Evolutionary conservation across 345 rosid species (phyloP).

Genomic region (Luvunga scandens): DNA sequence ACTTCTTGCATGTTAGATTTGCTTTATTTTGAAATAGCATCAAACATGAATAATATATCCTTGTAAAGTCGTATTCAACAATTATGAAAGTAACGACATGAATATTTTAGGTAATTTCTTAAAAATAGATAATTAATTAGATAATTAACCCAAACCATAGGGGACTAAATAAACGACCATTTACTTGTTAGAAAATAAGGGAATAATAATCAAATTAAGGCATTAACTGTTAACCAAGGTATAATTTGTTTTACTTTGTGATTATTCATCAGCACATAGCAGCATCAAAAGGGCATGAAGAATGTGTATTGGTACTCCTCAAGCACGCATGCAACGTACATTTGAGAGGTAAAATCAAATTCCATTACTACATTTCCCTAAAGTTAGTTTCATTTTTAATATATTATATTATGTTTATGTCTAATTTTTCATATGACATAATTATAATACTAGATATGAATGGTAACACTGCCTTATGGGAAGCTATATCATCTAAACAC

Average conservation of each 20-base stretch:
- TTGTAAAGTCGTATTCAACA: too few relatives aligned
- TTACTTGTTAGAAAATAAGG: too few relatives aligned
- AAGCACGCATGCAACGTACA: constrained; percentile 76
- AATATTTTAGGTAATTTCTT: too few relatives aligned
- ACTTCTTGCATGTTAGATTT: too few relatives aligned
- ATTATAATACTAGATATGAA: constrained; percentile 43
- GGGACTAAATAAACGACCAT: too few relatives aligned
- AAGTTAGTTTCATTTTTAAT: not conserved
- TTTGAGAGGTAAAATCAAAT: constrained; percentile 44
- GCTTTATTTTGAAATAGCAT: too few relatives aligned
- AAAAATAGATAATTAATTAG: too few relatives aligned
- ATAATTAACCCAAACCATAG: too few relatives aligned
- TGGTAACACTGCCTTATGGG: constrained; percentile 79
- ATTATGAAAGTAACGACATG: too few relatives aligned
- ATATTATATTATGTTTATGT: not conserved
- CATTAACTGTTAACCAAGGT: not conserved
- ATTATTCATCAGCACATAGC: constrained; percentile 67
- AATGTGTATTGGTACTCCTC: constrained; percentile 68
- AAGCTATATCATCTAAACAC: constrained; percentile 65
- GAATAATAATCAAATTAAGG: not conserved
- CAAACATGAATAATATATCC: too few relatives aligned
- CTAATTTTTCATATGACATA: not conserved
- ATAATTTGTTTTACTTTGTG: not conserved
- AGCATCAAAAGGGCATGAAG: constrained; percentile 83
- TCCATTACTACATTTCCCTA: not conserved